Conservation (phyloP, 176 grass and related monocot species). For the Tillandsia leiboldiana region DNA sequence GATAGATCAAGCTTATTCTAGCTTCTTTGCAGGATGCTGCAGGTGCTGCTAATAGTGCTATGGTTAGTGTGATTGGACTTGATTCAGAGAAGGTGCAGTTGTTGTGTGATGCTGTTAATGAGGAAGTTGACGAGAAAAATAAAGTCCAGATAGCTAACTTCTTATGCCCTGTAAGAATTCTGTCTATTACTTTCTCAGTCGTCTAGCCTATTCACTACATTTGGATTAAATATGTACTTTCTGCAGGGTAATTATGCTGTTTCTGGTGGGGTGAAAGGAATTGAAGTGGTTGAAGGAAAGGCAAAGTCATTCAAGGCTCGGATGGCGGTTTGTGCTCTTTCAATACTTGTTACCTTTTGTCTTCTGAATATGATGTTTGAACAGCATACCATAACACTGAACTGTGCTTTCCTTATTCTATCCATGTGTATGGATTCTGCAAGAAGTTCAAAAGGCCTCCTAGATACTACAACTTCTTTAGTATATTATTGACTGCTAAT, state of each 20-base stretch:
- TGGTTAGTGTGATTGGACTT: constrained; percentile 97
- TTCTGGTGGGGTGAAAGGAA: constrained; percentile 92
- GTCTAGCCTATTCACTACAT: constrained; percentile 4
- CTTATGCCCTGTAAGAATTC: constrained; percentile 66
- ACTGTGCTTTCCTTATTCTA: not conserved
- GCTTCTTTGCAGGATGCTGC: constrained; percentile 68
- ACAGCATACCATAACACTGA: not conserved
- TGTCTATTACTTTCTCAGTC: constrained; percentile 10
- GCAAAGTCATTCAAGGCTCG: constrained; percentile 97
- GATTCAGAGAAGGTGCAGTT: constrained; percentile 95
- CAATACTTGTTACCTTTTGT: not conserved
- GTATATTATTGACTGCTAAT: not conserved
- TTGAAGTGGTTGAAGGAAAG: constrained; percentile 92
- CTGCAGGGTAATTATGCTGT: constrained; percentile 85
- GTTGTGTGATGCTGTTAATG: constrained; percentile 79
- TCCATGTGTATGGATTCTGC: not conserved
- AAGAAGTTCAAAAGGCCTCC: not conserved
- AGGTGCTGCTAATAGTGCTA: constrained; percentile 71
- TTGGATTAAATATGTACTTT: constrained; percentile 10
- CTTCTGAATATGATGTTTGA: not conserved
- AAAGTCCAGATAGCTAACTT: constrained; percentile 93
- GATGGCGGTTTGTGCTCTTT: constrained; percentile 67
- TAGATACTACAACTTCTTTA: not conserved
- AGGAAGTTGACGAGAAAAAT: constrained; percentile 71
- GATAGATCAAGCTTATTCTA: not conserved